Evolutionary conservation across 2,329 filamentous ascomycete species (phyloP).

Genomic region (Simplicillium aogashimaense): DNA sequence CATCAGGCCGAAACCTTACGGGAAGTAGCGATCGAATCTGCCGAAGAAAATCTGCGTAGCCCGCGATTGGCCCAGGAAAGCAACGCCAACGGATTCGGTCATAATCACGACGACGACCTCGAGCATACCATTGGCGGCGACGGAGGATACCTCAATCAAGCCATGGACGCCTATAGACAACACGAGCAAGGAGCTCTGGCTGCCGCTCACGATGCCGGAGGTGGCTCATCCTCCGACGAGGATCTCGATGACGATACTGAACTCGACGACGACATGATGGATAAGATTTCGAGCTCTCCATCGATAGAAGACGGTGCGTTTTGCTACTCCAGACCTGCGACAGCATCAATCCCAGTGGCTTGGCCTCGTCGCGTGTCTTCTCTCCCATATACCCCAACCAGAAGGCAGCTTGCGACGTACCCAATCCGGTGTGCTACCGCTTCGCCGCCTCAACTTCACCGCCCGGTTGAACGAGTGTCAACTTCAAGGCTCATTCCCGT

Average conservation of each 20-base stretch:
- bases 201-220: conserved; percentile 51
- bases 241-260: conserved; percentile 63
- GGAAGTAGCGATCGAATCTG: conserved; percentile 67
- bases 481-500: too few species aligned
- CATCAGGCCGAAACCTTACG: conserved; percentile 82
- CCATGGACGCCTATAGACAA: conserved; percentile 14
- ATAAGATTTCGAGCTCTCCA: conserved; percentile 96
- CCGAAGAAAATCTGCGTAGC: conserved; percentile 59
- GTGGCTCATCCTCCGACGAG: conserved; percentile 45
- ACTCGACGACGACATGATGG: conserved; percentile 88
- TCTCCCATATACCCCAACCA: conserved; percentile 22
- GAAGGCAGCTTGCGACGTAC: conserved; percentile 17
- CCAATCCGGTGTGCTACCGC: too few species aligned
- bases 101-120: conserved; percentile 9
- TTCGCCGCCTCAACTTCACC: conserved; percentile 20
- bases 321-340: conserved; percentile 19
- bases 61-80: conserved; percentile 48
- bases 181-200: conserved; percentile 48
- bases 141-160: not conserved
- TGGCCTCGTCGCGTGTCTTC: conserved; percentile 36
- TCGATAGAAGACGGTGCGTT: conserved; percentile 99
- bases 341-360: conserved; percentile 21
- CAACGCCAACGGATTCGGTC: conserved; percentile 28
- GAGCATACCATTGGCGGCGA: conserved; percentile 5
- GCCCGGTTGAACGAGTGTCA: too few species aligned